Evolutionary conservation across 768 basidiomycete species (phyloP).

Genomic region (Dioszegia crocea): DNA sequence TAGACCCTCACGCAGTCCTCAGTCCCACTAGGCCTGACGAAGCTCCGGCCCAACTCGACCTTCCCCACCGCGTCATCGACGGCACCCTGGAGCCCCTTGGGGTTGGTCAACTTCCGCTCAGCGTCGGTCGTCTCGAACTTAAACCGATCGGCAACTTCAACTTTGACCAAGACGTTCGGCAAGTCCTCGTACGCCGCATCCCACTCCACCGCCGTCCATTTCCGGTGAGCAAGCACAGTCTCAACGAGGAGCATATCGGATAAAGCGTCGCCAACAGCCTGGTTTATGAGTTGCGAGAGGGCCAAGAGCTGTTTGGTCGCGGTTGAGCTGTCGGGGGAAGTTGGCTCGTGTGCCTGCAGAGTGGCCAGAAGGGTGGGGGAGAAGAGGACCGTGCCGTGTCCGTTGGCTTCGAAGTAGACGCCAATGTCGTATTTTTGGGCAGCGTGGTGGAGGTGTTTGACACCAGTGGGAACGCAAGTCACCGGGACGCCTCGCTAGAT

Average conservation of each 20-base stretch:
- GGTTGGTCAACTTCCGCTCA: constrained; percentile 78
- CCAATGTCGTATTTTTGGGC: constrained; percentile 90
- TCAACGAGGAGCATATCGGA: constrained; percentile 96
- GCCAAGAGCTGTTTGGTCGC: constrained; percentile 72
- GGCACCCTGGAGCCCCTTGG: constrained; percentile 70
- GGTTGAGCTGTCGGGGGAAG: constrained; percentile 75
- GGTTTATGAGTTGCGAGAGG: constrained; percentile 83
- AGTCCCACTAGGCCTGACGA: constrained; percentile 94
- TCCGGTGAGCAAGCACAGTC: constrained; percentile 79
- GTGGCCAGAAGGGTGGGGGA: constrained; percentile 66
- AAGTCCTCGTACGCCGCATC: constrained; percentile 87
- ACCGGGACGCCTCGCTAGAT: constrained; percentile 75
- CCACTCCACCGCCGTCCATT: constrained; percentile 79
- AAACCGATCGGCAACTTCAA: constrained; percentile 74
- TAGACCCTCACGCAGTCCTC: constrained; percentile 98
- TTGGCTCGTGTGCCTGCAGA: constrained; percentile 64
- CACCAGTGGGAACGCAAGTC: constrained; percentile 90
- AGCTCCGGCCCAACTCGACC: constrained; percentile 79
- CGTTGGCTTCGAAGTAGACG: constrained; percentile 99
- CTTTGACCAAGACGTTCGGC: constrained; percentile 92
- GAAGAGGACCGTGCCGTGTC: constrained; percentile 95
- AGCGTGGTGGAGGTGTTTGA: constrained; percentile 96
- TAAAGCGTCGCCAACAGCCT: constrained; percentile 94
- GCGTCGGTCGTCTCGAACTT: constrained; percentile 89
- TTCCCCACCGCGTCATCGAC: constrained; percentile 75